These are phyloP conservation scores for Carnegiea gigantea DNA, from an alignment of 179 eudicot species.

Conservation along the genomic window DNA sequence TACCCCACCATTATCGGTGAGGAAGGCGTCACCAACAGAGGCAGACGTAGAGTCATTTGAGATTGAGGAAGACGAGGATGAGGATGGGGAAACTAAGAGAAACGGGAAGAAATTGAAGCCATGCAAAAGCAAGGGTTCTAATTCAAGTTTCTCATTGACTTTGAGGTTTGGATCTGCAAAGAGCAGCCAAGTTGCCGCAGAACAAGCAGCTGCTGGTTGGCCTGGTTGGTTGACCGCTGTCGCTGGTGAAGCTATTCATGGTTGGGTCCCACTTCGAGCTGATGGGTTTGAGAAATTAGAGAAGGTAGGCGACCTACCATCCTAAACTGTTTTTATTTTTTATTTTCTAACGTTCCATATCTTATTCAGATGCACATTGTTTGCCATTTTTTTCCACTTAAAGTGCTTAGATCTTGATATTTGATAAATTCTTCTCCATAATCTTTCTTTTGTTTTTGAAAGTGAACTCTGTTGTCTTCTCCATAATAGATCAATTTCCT, in stretches of 20 bases:
- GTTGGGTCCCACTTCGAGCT: constrained; percentile 47
- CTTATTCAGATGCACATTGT: background rate
- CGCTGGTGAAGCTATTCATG: constrained; percentile 46
- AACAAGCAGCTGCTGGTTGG: constrained; percentile 42
- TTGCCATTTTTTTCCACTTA: too few relatives aligned
- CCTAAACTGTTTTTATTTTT: too few relatives aligned
- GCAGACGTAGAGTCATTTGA: background rate
- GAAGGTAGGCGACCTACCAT: constrained; percentile 23
- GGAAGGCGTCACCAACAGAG: background rate
- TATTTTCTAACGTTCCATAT: too few relatives aligned
- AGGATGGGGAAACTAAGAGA: background rate
- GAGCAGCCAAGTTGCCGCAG: constrained; percentile 20
- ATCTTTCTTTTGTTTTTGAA: too few relatives aligned
- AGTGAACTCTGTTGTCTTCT: background rate
- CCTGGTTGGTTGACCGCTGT: constrained; percentile 42
- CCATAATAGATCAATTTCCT: too few relatives aligned
- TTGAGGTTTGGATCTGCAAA: constrained; percentile 25
- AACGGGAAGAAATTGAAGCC: constrained; percentile 15
- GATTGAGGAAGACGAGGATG: constrained; percentile 9
- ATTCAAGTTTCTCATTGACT: constrained; percentile 30
- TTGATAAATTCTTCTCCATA: background rate
- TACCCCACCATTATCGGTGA: background rate
- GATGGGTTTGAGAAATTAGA: constrained; percentile 44
- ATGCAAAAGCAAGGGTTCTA: constrained; percentile 24
- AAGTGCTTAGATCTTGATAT: too few relatives aligned